These are phyloP conservation scores for Tripterygium wilfordii DNA, from an alignment of 177 flowering plant genomes.

Conservation along the genomic window DNA sequence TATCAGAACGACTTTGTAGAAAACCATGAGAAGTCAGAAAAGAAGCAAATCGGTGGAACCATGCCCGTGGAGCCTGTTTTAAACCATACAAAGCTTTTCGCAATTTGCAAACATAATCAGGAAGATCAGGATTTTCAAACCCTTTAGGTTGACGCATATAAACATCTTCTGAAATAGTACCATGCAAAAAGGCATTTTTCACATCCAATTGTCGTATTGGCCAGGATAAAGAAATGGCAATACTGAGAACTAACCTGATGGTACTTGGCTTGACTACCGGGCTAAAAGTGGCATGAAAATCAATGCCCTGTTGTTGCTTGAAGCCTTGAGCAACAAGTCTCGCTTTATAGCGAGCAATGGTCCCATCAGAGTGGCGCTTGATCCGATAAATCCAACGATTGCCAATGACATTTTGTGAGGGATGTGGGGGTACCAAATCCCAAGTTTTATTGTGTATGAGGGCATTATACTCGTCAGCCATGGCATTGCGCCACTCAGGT, in stretches of 20 bases:
- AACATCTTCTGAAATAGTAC: not conserved
- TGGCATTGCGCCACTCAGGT: not conserved
- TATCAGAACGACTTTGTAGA: not conserved
- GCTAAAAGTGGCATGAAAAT: not conserved
- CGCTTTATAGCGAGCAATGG: not conserved
- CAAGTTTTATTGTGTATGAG: not conserved
- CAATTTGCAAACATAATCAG: not conserved
- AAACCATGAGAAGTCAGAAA: not conserved
- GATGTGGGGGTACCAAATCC: not conserved
- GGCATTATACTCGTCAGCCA: not conserved
- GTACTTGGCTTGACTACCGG: not conserved
- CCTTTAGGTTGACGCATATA: not conserved
- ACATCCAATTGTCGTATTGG: not conserved
- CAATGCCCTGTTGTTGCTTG: not conserved
- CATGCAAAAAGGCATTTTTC: not conserved
- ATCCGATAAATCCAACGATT: not conserved
- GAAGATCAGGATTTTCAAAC: not conserved
- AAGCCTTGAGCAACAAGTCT: not conserved
- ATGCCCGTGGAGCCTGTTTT: conserved; percentile 6
- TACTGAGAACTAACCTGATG: not conserved
- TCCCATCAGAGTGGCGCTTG: not conserved
- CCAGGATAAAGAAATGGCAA: not conserved
- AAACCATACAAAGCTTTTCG: not conserved
- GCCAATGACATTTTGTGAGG: not conserved
- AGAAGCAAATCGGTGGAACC: not conserved